phyloP scores from a whole-genome alignment of 225 moss, liverwort and hornwort genomes.

The Anthoceros angustus region DNA sequence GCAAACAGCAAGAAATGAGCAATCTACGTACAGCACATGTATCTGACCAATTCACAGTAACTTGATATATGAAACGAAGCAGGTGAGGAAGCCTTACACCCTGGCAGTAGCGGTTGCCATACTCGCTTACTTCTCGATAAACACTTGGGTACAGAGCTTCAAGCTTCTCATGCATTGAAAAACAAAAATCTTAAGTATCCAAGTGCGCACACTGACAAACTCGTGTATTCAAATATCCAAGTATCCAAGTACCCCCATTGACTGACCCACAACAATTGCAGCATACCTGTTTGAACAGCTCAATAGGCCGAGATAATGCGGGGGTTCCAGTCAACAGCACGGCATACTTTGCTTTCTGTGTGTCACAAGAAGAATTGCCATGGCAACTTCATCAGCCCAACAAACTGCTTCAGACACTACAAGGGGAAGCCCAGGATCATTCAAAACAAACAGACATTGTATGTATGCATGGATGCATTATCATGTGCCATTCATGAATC shows the following conservation, averaged over 20 bases:
- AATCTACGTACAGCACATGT: slow-evolving; percentile 8
- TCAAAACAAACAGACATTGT: not conserved
- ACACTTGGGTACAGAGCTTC: slow-evolving; percentile 87
- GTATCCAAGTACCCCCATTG: not conserved
- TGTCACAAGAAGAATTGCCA: not conserved
- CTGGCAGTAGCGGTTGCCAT: slow-evolving; percentile 82
- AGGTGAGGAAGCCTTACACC: slow-evolving; percentile 42
- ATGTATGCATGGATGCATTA: too few species aligned
- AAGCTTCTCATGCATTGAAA: slow-evolving; percentile 28
- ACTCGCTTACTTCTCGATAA: slow-evolving; percentile 69
- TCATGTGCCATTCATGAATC: too few species aligned
- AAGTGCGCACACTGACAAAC: not conserved
- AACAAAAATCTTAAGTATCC: not conserved
- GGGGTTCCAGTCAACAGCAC: slow-evolving; percentile 93
- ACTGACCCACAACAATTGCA: too few species aligned
- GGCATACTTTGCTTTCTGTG: slow-evolving; percentile 93
- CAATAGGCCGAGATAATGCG: slow-evolving; percentile 89
- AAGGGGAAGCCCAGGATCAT: not conserved
- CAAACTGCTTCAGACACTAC: not conserved
- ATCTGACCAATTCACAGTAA: slow-evolving; percentile 6
- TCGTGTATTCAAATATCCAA: not conserved
- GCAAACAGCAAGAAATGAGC: slow-evolving; percentile 8
- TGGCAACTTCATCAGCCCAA: not conserved
- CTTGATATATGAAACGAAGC: not conserved
- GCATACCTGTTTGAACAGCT: slow-evolving; percentile 88